Percentiles rank a stretch among this genome's conserved stretches.
Conservation (phyloP, 495 filamentous ascomycete genomes). For the Podospora tetraspora region DNA sequence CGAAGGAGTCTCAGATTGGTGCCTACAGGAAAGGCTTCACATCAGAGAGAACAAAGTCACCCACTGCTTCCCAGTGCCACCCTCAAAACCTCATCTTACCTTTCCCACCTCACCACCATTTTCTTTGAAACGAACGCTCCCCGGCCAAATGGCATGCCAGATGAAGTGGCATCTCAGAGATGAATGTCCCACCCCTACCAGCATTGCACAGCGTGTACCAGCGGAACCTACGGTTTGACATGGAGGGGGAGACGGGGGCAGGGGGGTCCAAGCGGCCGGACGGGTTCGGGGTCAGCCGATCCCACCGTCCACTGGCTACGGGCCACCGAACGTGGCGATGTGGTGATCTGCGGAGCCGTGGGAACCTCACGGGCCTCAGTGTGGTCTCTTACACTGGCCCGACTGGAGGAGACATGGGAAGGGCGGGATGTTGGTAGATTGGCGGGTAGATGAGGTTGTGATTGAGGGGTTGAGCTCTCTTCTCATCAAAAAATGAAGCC, state of each 20-base stretch:
- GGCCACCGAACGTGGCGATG: not conserved
- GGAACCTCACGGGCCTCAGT: not conserved
- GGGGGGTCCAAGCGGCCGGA: not conserved
- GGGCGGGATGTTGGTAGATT: not conserved
- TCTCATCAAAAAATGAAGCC: not conserved
- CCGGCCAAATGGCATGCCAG: not conserved
- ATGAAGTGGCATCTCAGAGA: not conserved
- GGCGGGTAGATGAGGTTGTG: too few species aligned
- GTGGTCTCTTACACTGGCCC: not conserved
- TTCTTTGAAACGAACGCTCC: not conserved
- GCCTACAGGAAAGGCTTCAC: not conserved
- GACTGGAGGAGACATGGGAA: not conserved
- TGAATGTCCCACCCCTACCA: not conserved
- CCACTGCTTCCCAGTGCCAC: not conserved
- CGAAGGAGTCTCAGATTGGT: not conserved
- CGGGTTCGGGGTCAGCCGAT: slow-evolving; percentile 1
- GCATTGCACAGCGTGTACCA: not conserved
- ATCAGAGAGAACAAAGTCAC: not conserved
- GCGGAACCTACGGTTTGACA: not conserved
- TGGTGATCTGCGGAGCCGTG: not conserved
- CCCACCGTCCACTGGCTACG: not conserved
- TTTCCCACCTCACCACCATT: not conserved
- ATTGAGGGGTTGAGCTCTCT: too few species aligned
- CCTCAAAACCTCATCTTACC: not conserved
- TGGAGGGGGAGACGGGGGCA: not conserved